These are phyloP conservation scores for Rhynchospora tenuis DNA, from an alignment of 176 grass and related monocot species.

Conservation along the genomic window DNA sequence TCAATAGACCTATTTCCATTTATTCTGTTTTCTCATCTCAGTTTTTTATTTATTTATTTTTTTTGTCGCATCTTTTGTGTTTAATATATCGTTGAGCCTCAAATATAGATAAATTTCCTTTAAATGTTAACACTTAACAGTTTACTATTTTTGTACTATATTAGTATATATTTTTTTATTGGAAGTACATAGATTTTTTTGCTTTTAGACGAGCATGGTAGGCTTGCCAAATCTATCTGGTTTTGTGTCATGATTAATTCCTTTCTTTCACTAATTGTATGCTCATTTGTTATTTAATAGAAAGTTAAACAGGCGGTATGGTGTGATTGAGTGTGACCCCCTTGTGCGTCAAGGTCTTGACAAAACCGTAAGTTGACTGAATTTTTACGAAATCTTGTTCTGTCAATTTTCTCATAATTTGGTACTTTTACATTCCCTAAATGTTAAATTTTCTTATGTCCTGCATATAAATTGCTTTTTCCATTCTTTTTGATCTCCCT, in stretches of 20 bases:
- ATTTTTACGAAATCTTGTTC: conserved; percentile 18
- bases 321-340: conserved; percentile 94
- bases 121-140: background rate
- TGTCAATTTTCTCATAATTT: conserved; percentile 17
- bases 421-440: conserved; percentile 24
- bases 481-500: background rate
- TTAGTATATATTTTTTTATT: background rate
- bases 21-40: background rate
- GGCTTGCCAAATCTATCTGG: background rate
- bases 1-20: background rate
- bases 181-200: background rate
- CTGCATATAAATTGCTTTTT: background rate
- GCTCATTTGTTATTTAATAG: conserved; percentile 38
- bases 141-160: background rate
- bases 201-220: background rate
- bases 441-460: background rate
- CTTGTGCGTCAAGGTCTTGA: conserved; percentile 79
- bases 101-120: conserved; percentile 9
- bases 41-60: background rate
- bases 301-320: conserved; percentile 56
- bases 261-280: conserved; percentile 26
- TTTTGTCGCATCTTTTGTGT: background rate
- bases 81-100: background rate
- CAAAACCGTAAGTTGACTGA: conserved; percentile 63
- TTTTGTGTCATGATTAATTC: background rate